A percentile compares a stretch with the other conserved stretches of the same genome.
phyloP scores from a whole-genome alignment of 305 asterid genomes.

The Fraxinus platypoda region DNA sequence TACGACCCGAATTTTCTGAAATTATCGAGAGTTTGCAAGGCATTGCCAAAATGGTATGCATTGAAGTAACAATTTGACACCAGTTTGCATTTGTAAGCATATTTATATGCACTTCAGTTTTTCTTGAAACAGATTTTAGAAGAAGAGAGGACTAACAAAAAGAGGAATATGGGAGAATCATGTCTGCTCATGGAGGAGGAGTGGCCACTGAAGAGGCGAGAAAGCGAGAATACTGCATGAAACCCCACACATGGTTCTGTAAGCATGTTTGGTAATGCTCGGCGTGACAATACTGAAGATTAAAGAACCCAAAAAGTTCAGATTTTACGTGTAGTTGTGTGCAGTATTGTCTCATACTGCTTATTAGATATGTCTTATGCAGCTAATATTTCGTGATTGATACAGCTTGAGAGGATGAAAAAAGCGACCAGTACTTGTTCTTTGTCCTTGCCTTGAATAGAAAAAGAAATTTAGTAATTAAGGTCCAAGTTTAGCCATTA shows the following conservation, averaged over 20 bases:
- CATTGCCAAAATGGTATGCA: conserved; percentile 54
- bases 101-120: neutral
- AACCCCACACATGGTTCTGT: neutral
- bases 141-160: conserved; percentile 59
- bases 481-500: conserved; percentile 12
- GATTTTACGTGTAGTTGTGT: neutral
- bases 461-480: neutral
- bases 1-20: conserved; percentile 78
- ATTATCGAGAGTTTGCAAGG: conserved; percentile 51
- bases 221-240: conserved; percentile 28
- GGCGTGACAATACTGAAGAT: neutral
- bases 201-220: conserved; percentile 27
- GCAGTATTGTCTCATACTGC: neutral
- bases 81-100: neutral
- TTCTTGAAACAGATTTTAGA: conserved; percentile 40
- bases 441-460: neutral
- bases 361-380: neutral
- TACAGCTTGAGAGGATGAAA: neutral
- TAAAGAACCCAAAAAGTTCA: neutral
- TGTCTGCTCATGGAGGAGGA: conserved; percentile 33
- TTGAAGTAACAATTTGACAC: neutral
- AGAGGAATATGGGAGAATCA: conserved; percentile 48
- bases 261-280: neutral
- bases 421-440: neutral
- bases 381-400: neutral